phyloP scores from a whole-genome alignment of 2,329 filamentous ascomycete species.

The Achaetomium macrosporum region DNA sequence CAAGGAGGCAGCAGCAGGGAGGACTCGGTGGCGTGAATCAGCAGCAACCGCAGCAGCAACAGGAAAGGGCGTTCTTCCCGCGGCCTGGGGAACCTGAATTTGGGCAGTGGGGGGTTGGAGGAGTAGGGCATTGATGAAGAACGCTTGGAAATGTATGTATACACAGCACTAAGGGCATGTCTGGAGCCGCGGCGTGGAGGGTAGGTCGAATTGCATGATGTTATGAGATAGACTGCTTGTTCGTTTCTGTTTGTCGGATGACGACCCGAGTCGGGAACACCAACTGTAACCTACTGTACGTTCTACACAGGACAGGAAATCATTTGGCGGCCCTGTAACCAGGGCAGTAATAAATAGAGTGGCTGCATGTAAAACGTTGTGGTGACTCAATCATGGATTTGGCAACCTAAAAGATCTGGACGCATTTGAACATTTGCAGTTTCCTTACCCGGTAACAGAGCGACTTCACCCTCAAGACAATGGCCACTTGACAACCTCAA shows the following conservation, averaged over 20 bases:
- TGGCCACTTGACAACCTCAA: not conserved
- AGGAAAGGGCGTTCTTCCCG: constrained; percentile 31
- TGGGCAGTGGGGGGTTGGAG: constrained; percentile 57
- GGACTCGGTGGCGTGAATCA: not conserved
- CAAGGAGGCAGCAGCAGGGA: constrained; percentile 24
- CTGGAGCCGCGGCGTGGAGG: constrained; percentile 11
- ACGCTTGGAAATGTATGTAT: not conserved
- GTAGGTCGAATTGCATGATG: not conserved
- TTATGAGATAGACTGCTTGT: not conserved
- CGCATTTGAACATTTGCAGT: too few species aligned
- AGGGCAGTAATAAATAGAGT: too few species aligned
- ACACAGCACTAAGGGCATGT: constrained; percentile 4
- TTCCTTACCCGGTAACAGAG: too few species aligned
- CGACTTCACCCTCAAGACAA: not conserved
- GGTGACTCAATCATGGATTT: too few species aligned
- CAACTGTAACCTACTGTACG: too few species aligned
- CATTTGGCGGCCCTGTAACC: too few species aligned
- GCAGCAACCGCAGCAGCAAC: constrained; percentile 3
- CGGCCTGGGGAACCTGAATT: constrained; percentile 61
- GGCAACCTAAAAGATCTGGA: too few species aligned
- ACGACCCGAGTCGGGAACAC: too few species aligned
- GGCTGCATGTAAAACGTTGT: too few species aligned
- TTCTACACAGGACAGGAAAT: too few species aligned
- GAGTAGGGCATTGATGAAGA: constrained; percentile 49
- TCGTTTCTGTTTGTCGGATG: not conserved